phyloP scores from a whole-genome alignment of 2,329 filamentous ascomycete genomes.

The Biscogniauxia mediterranea region DNA sequence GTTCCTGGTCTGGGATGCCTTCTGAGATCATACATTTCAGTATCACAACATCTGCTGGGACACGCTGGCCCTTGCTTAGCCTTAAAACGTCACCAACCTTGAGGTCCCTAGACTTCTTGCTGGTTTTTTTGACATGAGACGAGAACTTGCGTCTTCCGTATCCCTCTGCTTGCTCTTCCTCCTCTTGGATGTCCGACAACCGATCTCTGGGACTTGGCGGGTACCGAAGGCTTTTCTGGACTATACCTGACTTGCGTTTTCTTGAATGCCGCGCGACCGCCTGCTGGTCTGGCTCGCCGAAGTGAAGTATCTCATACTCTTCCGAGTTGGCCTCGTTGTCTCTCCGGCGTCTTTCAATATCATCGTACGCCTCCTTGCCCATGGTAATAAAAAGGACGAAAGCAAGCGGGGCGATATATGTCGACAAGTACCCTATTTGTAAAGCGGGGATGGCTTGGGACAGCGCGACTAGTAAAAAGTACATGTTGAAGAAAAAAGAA shows the following conservation, averaged over 20 bases:
- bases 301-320: constrained; percentile 73
- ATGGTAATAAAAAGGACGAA: constrained; percentile 92
- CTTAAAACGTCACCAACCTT: constrained; percentile 96
- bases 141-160: constrained; percentile 42
- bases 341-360: constrained; percentile 79
- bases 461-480: constrained; percentile 91
- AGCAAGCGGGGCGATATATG: constrained; percentile 86
- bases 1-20: constrained; percentile 30
- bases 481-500: constrained; percentile 99
- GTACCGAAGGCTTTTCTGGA: constrained; percentile 39
- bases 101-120: constrained; percentile 81
- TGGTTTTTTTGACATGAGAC: constrained; percentile 61
- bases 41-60: constrained; percentile 92
- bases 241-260: constrained; percentile 46
- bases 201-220: constrained; percentile 39
- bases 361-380: constrained; percentile 93
- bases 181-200: constrained; percentile 67
- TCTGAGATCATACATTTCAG: constrained; percentile 75
- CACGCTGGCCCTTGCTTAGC: constrained; percentile 84
- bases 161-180: constrained; percentile 56
- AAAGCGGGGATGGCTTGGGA: constrained; percentile 89
- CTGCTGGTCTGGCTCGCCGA: constrained; percentile 55
- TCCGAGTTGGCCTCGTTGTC: constrained; percentile 96
- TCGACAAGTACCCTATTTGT: constrained; percentile 90
- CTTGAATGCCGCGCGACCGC: constrained; percentile 37